phyloP scores from a whole-genome alignment of 495 filamentous ascomycete genomes.

The Aspergillus nanangensis region DNA sequence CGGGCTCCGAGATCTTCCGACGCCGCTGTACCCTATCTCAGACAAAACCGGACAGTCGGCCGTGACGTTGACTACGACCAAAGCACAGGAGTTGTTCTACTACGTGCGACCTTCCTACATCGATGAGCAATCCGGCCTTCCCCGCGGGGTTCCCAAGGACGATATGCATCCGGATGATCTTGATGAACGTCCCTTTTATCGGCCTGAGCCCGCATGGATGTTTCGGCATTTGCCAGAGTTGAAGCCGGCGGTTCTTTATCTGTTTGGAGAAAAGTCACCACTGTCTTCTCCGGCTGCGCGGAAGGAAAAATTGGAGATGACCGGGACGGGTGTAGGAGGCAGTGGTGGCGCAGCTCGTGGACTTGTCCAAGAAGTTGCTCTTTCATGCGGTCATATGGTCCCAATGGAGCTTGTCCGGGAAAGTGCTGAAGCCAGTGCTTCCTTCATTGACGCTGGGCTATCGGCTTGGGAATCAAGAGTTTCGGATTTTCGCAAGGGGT shows the following conservation, averaged over 20 bases:
- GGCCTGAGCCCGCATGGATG: constrained; percentile 37
- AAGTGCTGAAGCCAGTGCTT: too few relatives aligned
- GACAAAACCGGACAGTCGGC: neutral
- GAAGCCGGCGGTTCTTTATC: constrained; percentile 58
- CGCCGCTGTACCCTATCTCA: neutral
- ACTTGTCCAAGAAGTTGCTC: constrained; percentile 49
- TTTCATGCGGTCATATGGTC: too few relatives aligned
- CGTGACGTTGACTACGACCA: neutral
- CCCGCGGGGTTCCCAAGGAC: neutral
- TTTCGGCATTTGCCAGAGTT: constrained; percentile 49
- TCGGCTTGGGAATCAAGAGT: too few relatives aligned
- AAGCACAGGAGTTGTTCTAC: neutral
- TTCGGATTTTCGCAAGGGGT: too few relatives aligned
- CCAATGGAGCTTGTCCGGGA: too few relatives aligned
- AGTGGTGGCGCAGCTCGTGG: constrained; percentile 55
- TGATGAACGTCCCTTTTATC: neutral
- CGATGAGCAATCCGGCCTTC: too few relatives aligned
- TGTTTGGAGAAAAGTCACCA: constrained; percentile 53
- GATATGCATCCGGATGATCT: neutral
- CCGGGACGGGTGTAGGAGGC: constrained; percentile 60
- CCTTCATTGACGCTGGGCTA: too few relatives aligned
- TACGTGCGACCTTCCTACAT: neutral
- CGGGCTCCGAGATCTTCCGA: constrained; percentile 1
- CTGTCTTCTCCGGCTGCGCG: constrained; percentile 43
- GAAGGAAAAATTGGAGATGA: constrained; percentile 54